Evolutionary conservation across 1,139 yeast species (phyloP), one percentile per base, ranked within the genome.

Genomic region (Zygoascus sp.): DNA sequence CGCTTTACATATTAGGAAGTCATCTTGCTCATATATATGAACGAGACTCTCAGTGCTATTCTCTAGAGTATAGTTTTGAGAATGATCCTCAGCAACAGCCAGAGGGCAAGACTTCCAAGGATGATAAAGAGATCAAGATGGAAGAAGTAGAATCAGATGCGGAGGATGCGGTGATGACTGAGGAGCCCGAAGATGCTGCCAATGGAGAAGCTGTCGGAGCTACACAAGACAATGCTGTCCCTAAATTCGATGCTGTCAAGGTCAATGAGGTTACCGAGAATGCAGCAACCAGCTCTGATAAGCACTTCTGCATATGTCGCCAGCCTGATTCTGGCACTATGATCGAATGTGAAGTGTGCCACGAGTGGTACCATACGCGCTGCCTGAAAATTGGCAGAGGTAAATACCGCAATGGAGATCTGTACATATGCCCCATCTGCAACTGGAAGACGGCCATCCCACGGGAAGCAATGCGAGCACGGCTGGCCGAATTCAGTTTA

Each of bases 311-410:
- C 61, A 65, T 82, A 44, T 87, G 96, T 63, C 75, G 95, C 38
- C 77, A 74, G 48, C 68, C 70, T 19, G 95, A 85, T 58, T 74
- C 73, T 49, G 92, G 89, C 1, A 59, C 66, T 39, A 85, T 87
- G 95, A 77, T 85, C 42, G 87, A 81, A 56, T 88, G 96, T 66
- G 94, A 83, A 53, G 64, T 63, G 23, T 87, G 96, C 63, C 75
- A 77, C 45, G 95, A 86, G 59, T 84, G 94, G 94, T 87, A 79
- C 61, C 95, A 87, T 61, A 76, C 77, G 44, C 70, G 69, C 30
- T 88, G 96, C 65, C 70, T 87, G 36, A 74, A 74, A 49, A 59
- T 67, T 56, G 72, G 63, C 2, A 49, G 57, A 19, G 44, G 47
- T 11, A 50, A 53, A 36, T 22, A 44, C 27, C 50, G 50, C 39